These are phyloP conservation scores for Cyclotella cryptica DNA, from an alignment of 108 stramenopile species.

Conservation along the genomic window DNA sequence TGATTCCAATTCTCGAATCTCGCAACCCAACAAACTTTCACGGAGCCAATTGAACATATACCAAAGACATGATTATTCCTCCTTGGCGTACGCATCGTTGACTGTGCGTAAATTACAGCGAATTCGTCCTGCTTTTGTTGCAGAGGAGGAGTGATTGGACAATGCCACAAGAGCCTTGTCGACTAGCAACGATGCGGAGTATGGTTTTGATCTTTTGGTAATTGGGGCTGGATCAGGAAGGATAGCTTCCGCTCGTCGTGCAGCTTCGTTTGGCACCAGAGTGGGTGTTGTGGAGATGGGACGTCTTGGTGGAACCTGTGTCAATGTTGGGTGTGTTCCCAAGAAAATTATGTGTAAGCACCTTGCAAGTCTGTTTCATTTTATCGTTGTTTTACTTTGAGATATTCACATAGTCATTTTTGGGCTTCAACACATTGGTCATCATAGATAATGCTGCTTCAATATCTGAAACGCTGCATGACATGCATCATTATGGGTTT, in stretches of 20 bases:
- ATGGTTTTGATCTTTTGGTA: slow-evolving; percentile 83
- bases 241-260: slow-evolving; percentile 77
- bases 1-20: not conserved
- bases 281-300: slow-evolving; percentile 89
- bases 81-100: slow-evolving; percentile 6
- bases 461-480: slow-evolving; percentile 81
- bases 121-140: slow-evolving; percentile 12
- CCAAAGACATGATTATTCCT: slow-evolving; percentile 10
- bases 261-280: slow-evolving; percentile 85
- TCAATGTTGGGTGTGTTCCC: slow-evolving; percentile 97
- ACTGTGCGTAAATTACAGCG: not conserved
- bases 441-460: slow-evolving; percentile 72
- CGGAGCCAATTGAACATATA: not conserved
- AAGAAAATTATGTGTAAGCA: slow-evolving; percentile 67
- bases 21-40: not conserved
- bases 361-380: not conserved
- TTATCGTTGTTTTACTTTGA: not conserved
- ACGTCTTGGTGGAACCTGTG: slow-evolving; percentile 94
- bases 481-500: slow-evolving; percentile 70
- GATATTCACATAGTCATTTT: not conserved
- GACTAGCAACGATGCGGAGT: slow-evolving; percentile 19
- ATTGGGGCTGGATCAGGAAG: slow-evolving; percentile 90
- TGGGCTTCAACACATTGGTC: not conserved
- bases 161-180: not conserved
- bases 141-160: not conserved